Evolutionary conservation across 2,329 filamentous ascomycete genomes (phyloP), one percentile per base, ranked within the genome.

Genomic region (Fusarium palustre): DNA sequence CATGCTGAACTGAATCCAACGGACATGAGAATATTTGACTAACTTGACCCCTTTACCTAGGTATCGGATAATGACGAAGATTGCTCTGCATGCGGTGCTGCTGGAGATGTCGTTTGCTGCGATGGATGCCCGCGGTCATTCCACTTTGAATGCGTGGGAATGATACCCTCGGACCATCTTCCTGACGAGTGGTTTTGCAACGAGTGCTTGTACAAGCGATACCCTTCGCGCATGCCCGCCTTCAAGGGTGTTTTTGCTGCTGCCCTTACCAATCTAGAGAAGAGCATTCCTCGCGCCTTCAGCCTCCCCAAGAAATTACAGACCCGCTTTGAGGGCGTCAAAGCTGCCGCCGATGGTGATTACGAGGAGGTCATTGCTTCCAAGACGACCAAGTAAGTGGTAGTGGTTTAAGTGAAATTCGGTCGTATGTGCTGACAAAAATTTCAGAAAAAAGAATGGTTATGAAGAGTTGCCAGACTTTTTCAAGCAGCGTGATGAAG

Each of bases 111-210:
- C 68, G 86, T 98, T 70, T 97, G 94, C 81, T 99, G 96, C 80
- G 96, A 98, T 81, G 92, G 92, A 67, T 99, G 96, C 81, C 88
- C 91, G 64, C 89, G 93, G 71, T 93, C 94, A 8, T 97, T 97
- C 80, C 96, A 98, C 80, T 93, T 96, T 77, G 86, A 88, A 63
- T 98, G 96, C 78, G 88, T 96, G 71, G 91, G 97, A 79, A 94
- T 95, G 66, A 91, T 93, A 39, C 83, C 93, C 71, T 85, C 89
- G 57, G 86, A 88, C 50, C 84, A 85, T 55, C 83, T 91, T 61
- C 90, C 90, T 13, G 89, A 92, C 61, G 91, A 93, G 74, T 98
- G 94, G 92, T 96, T 87, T 79, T 98, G 95, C 81, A 91, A 92
- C 74, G 86, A 88, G 69, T 94, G 92, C 78, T 80, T 86, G 55